Evolutionary conservation across 2,329 filamentous ascomycete species (phyloP), one percentile per base, ranked within the genome.

Genomic region (Penicillium griseofulvum): DNA sequence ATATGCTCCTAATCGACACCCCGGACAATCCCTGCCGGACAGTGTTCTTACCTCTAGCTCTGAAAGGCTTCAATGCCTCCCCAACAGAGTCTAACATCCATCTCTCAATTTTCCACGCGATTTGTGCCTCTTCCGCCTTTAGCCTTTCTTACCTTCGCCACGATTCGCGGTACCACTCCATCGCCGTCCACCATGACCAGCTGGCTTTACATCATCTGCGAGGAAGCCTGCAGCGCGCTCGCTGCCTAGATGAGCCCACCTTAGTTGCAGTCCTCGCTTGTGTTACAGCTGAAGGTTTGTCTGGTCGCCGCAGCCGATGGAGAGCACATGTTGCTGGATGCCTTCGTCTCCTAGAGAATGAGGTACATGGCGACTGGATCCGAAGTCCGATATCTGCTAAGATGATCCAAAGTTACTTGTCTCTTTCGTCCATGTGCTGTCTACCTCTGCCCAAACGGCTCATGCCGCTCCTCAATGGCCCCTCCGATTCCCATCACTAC

Each of bases 51-150:
- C 64, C 64, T 24, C 44, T 64, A 41, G 64, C 64, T 5, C 46
- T 64, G 36, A 61, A 64, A 43, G 61, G 56, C 3, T 45, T 64
- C 8, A 60, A 59, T 36, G 49, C 34, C 5, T 14, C 49, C 14
- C 19, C 55, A 8, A 31, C 31, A 5, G 56, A 65, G 26, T 57
- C 66, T 2, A 68, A 60, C 39, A 66, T 68, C 14, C 57, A 68
- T 31, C 62, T 64, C n/a, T 65, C 68, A 0, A 65, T 70, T 8
- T 68, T 69, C 46, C 68, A 70, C 31, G 68, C 66, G 9, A 58
- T 70, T 9, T 70, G 62, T 49, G 49, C 62, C 37, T 64, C 61
- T 16, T 61, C 62, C 17, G 62, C 64, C 38, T 64, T 62, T 24
- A 68, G 58, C 43, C 60, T 68, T 6, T 63, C 56, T 26, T 66